Conservation (phyloP, 202 grass and related monocot genomes). For the Bolboschoenoplectus hybrid region DNA sequence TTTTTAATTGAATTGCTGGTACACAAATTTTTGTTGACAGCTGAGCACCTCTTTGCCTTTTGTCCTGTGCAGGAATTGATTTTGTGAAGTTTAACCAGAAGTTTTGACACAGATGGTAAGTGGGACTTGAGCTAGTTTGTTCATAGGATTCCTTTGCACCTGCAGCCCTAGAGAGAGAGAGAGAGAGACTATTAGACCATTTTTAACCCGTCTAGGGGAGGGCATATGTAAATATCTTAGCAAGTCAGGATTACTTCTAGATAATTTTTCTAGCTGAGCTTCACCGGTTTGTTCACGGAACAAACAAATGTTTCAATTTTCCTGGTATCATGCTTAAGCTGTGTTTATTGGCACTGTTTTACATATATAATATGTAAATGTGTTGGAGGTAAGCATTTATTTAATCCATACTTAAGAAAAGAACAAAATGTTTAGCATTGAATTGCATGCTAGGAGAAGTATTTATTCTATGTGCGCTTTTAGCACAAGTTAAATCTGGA, state of each 20-base stretch:
- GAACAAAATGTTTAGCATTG: background rate
- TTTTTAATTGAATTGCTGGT: background rate
- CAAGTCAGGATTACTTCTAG: background rate
- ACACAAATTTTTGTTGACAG: background rate
- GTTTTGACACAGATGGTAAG: background rate
- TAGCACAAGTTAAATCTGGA: background rate
- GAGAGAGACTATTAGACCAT: background rate
- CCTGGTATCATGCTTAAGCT: background rate
- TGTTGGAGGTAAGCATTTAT: background rate
- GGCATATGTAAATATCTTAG: slow-evolving; percentile 9
- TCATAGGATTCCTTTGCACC: background rate
- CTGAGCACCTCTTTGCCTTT: background rate
- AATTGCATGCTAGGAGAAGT: background rate
- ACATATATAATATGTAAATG: background rate
- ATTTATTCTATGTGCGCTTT: background rate
- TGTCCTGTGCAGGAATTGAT: slow-evolving; percentile 10
- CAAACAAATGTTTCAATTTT: slow-evolving; percentile 1
- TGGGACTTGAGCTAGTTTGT: background rate
- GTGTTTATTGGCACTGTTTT: background rate
- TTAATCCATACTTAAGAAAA: background rate
- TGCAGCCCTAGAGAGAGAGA: background rate
- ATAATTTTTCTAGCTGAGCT: background rate
- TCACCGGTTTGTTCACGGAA: background rate
- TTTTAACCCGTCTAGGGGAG: background rate
- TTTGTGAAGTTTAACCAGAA: background rate